Evolutionary conservation across 139 green algal species (phyloP), one percentile per base, ranked within the genome.

Genomic region (Chlamydomonas eustigma): DNA sequence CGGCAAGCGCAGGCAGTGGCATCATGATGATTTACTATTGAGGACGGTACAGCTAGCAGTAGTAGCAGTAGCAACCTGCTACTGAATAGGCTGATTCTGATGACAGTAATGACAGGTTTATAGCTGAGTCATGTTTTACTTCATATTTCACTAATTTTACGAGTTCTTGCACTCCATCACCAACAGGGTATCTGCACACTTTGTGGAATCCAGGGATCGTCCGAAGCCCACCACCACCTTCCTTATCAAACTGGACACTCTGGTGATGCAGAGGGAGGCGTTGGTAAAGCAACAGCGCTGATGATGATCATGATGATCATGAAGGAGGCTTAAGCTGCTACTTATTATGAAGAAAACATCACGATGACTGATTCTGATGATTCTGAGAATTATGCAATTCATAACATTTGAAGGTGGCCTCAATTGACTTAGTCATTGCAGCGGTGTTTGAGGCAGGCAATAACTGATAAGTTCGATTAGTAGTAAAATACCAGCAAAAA

Each of bases 231-330:
- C 87, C 77, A 97, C 91, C n/a, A 95, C 90, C 71, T 91, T 98
- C 12, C 85, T 98, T 8, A 94, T 98, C 51, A 97, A 97, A 82
- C 92, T 98, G 71, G 83, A 93, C 58, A 22, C 77, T 3, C 52
- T 76, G 3, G 92, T 97, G 0, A 86, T 97, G 8, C 2, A 37
- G n/a, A 34, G 52, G 2, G 28, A 71, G 52, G 35, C 52, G 5
- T 12, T 50, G 1, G 64, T 65, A 8, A 44, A 76, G 39, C 44
- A 44, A 4, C 71, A 58, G 44, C 44, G 44, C 12, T 58, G 18
- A 18, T 58, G 12, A 18, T 58, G 44, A 12, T 58, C 44, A n/a
- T n/a, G n/a, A n/a, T n/a, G n/a, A n/a, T n/a, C n/a, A n/a, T n/a
- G n/a, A n/a, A n/a, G n/a, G n/a, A n/a, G n/a, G n/a, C n/a, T n/a